These are phyloP conservation scores for Elaeis oleifera DNA, from an alignment of 202 grass and related monocot genomes.

Conservation along the genomic window DNA sequence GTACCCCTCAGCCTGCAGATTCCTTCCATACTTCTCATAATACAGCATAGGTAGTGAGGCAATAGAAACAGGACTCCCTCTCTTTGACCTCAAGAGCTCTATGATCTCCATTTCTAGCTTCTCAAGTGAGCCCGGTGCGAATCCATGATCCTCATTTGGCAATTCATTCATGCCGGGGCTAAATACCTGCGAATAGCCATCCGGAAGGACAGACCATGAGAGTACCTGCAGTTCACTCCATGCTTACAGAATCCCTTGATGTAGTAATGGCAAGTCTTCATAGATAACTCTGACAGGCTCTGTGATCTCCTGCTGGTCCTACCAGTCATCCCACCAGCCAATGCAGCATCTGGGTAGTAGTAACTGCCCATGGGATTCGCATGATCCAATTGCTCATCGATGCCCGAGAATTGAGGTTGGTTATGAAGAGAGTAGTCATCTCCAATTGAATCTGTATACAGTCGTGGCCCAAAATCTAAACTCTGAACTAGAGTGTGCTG, in stretches of 20 bases:
- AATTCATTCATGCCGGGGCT: background rate
- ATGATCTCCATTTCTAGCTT: constrained; percentile 54
- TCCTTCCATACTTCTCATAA: constrained; percentile 28
- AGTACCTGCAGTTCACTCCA: constrained; percentile 29
- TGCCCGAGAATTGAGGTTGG: too few species aligned
- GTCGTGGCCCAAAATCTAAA: background rate
- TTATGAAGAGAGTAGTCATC: too few species aligned
- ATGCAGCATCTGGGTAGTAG: too few species aligned
- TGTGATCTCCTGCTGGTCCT: too few species aligned
- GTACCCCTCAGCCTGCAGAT: constrained; percentile 29
- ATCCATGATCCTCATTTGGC: background rate
- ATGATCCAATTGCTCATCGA: too few species aligned
- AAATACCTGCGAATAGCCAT: constrained; percentile 10
- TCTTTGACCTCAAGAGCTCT: constrained; percentile 23
- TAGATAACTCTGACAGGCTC: background rate
- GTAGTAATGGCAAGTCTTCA: constrained; percentile 30
- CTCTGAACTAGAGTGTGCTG: background rate
- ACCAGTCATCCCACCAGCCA: too few species aligned
- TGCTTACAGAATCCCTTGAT: constrained; percentile 40
- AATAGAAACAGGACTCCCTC: constrained; percentile 21
- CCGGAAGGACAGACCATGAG: constrained; percentile 20
- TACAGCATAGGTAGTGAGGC: constrained; percentile 39
- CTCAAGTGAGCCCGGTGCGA: constrained; percentile 15
- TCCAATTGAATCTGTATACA: too few species aligned
- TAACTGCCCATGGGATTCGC: too few species aligned